Evolutionary conservation across 1,139 yeast species (phyloP).

Genomic region (Protomyces macrosporus): DNA sequence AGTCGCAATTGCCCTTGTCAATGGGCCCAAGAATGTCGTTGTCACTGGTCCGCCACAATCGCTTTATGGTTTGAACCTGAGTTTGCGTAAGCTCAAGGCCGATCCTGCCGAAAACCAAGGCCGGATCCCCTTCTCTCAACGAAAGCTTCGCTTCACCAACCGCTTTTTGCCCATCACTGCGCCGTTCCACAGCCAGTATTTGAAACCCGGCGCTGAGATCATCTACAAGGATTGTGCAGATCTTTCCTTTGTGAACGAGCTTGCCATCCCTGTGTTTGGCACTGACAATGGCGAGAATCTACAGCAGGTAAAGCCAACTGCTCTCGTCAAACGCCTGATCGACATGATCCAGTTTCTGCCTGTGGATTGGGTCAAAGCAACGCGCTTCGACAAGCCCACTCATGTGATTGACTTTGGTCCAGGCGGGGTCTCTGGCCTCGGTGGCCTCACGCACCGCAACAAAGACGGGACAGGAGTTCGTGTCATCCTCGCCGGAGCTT

Average conservation of each 20-base stretch:
- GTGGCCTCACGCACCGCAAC: slow-evolving; percentile 91
- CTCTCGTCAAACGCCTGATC: slow-evolving; percentile 59
- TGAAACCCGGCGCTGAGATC: slow-evolving; percentile 64
- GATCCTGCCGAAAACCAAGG: slow-evolving; percentile 92
- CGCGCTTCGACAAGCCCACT: slow-evolving; percentile 62
- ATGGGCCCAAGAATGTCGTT: slow-evolving; percentile 93
- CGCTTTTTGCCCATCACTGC: slow-evolving; percentile 92
- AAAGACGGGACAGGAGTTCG: slow-evolving; percentile 98
- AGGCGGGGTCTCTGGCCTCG: slow-evolving; percentile 96
- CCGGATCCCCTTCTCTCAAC: slow-evolving; percentile 84
- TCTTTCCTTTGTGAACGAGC: slow-evolving; percentile 50
- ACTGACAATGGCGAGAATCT: slow-evolving; percentile 81
- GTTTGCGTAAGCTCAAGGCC: slow-evolving; percentile 90
- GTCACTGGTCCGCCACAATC: slow-evolving; percentile 98
- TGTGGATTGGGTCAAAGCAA: slow-evolving; percentile 92
- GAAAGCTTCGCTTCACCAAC: slow-evolving; percentile 87
- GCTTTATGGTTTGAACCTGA: slow-evolving; percentile 88
- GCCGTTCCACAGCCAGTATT: slow-evolving; percentile 91
- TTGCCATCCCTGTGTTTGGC: slow-evolving; percentile 84
- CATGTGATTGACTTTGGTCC: slow-evolving; percentile 97
- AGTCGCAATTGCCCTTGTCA: slow-evolving; percentile 80
- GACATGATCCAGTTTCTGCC: slow-evolving; percentile 81
- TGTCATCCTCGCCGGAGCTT: slow-evolving; percentile 84
- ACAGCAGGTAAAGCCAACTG: slow-evolving; percentile 42
- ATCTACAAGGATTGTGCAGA: slow-evolving; percentile 53